Base-by-base conservation (phyloP, 179 eudicot species). In the Beta macrorhiza region DNA sequence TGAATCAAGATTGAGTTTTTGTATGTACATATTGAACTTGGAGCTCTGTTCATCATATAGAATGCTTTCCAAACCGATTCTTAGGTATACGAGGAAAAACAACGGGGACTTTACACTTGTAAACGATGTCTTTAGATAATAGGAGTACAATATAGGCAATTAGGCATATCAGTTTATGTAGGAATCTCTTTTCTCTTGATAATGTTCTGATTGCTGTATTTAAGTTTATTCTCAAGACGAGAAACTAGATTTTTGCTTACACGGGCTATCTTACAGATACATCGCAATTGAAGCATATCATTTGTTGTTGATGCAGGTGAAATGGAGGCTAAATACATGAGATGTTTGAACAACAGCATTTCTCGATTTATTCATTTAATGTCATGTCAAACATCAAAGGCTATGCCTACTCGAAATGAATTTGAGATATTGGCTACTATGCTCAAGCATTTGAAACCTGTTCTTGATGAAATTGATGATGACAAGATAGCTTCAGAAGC, bases 301-400 rank as follows among this genome's bases (percentile, higher is more conserved):
- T 42, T 75, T 72, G 22, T 75, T 57, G 75, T 76, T 75, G 69
- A 74, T 79, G 77, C 93, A 90, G 96, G 85, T 83, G 86, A 82
- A 78, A 94, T 94, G 98, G 97, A 91, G 87, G 83, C 85, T 12
- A 86, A 84, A 72, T 83, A 92, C 71, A 77, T 93, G 80, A 90
- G 91, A 80, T 90, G 93, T 84, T 87, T 90, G 68, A 78, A 86
- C 76, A 94, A 94, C 90, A 94, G 96, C 84, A 89, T 91, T 59
- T 90, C 97, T 80, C 93, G 98, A 81, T 94, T 91, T 85, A 87
- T 94, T 84, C 98, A 89, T 90, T 90, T 94, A 22, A 89, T 92
- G 79, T 88, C 97, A 82, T 90, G 92, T 86, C 89, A 84, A 65
- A 82, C 89, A 69, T 82, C 86, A 64, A 92, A 87, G 76, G 78